Evolutionary conservation across 2,329 filamentous ascomycete genomes (phyloP), one percentile per base, ranked within the genome.

Genomic region (Nemania sp.): DNA sequence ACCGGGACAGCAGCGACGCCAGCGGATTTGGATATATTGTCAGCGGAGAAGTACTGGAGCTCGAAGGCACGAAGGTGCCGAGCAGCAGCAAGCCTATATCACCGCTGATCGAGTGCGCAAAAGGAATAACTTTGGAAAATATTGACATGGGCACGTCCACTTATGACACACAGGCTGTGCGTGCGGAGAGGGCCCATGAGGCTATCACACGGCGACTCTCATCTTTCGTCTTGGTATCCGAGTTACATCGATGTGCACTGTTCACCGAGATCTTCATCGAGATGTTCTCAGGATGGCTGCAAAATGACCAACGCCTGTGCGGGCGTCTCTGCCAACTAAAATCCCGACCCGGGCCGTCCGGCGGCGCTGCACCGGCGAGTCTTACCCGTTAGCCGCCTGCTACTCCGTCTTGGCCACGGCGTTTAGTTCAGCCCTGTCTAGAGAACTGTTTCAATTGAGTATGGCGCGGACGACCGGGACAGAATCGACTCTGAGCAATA

Each of bases 21-120:
- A 74, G 81, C 61, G 81, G 83, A 17, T 89, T 83, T 68, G 81
- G 86, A 58, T 96, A 94, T 71, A 80, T 81, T 24, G 78, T 96
- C 63, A 83, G 82, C 40, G 83, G 85, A 34, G 85, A 90, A 52
- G 89, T 86, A 26, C 92, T 92, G 40, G 80, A 78, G 59, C 72
- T 76, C 36, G 62, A 78, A 65, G 74, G 76, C 72, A 83, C 81
- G 65, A 72, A 75, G 66, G 79, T 75, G 61, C 66, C 70, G 37
- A 73, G 69, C 44, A 73, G 73, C 70, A 80, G 70, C 70, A 80
- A 84, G 71, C 80, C 81, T 33, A 66, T 84, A 70, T 77, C 78
- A 68, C 70, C 84, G 47, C 64, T 80, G 39, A 73, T 83, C 15
- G 80, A 84, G 54, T 77, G 72, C 9, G 66, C 74, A n/a, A 72